Conservation (phyloP, 1,284 basidiomycete genomes). For the Trametes pubescens region DNA sequence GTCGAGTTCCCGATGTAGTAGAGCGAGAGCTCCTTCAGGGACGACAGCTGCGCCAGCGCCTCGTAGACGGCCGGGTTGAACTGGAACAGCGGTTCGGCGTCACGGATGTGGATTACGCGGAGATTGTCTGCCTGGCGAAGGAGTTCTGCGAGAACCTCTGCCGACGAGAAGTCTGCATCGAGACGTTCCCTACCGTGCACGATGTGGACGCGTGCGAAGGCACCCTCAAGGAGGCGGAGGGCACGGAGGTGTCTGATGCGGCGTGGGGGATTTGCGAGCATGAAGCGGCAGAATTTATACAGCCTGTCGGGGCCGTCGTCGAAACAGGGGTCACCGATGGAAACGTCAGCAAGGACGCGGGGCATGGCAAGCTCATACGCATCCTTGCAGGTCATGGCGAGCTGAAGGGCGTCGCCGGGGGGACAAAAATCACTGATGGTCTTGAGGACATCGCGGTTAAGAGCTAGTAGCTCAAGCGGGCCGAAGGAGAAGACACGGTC, state of each 20-base stretch:
- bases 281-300: conserved; percentile 29
- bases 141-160: conserved; percentile 32
- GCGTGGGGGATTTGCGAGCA: conserved; percentile 27
- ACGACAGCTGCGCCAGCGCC: conserved; percentile 30
- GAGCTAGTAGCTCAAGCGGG: conserved; percentile 26
- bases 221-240: conserved; percentile 35
- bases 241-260: conserved; percentile 29
- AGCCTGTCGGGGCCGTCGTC: conserved; percentile 30
- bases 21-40: conserved; percentile 33
- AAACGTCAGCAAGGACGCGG: conserved; percentile 34
- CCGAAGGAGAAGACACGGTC: conserved; percentile 9
- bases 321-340: conserved; percentile 25
- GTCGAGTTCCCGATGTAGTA: conserved; percentile 36
- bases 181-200: conserved; percentile 23
- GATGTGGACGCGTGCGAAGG: conserved; percentile 30
- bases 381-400: conserved; percentile 32
- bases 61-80: conserved; percentile 34
- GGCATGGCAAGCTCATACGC: conserved; percentile 32
- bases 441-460: conserved; percentile 33
- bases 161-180: conserved; percentile 35
- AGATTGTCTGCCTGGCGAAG: conserved; percentile 33
- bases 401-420: conserved; percentile 28
- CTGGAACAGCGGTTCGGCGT: conserved; percentile 36
- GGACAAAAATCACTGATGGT: conserved; percentile 30
- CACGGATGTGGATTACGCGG: conserved; percentile 34